These are phyloP conservation scores for Candida verbasci DNA, from an alignment of 805 yeast species.

Conservation along the genomic window DNA sequence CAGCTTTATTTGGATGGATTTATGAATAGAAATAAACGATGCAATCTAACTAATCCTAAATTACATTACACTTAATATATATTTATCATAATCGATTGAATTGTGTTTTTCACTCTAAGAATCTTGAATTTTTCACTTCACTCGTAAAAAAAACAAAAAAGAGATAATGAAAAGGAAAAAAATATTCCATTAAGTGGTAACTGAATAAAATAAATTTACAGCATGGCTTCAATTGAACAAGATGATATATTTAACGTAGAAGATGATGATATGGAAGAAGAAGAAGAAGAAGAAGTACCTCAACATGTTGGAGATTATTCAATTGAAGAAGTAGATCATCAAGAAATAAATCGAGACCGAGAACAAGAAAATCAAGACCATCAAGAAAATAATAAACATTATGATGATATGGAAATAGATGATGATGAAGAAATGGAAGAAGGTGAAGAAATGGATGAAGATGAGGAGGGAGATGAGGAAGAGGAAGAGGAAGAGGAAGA, in stretches of 20 bases:
- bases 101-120: no score
- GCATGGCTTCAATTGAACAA: slow-evolving; percentile 14
- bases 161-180: no score
- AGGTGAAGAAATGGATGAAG: slow-evolving; percentile 15
- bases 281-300: slow-evolving; percentile 15
- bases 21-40: slow-evolving; percentile 60
- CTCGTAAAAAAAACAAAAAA: no score
- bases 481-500: slow-evolving; percentile 14
- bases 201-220: neutral
- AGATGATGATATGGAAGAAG: slow-evolving; percentile 11
- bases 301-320: slow-evolving; percentile 6
- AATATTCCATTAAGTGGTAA: no score
- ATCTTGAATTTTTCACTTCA: no score
- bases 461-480: slow-evolving; percentile 9
- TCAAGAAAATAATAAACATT: slow-evolving; percentile 8
- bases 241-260: slow-evolving; percentile 25
- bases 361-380: slow-evolving; percentile 2
- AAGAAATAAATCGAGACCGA: slow-evolving; percentile 15
- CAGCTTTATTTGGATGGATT: slow-evolving; percentile 81
- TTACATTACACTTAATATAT: no score
- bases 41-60: no score
- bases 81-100: no score
- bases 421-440: slow-evolving; percentile 18
- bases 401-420: slow-evolving; percentile 5
- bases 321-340: slow-evolving; percentile 6